Base-by-base conservation (phyloP, 495 filamentous ascomycete genomes). In the Aspergillus haitiensis region DNA sequence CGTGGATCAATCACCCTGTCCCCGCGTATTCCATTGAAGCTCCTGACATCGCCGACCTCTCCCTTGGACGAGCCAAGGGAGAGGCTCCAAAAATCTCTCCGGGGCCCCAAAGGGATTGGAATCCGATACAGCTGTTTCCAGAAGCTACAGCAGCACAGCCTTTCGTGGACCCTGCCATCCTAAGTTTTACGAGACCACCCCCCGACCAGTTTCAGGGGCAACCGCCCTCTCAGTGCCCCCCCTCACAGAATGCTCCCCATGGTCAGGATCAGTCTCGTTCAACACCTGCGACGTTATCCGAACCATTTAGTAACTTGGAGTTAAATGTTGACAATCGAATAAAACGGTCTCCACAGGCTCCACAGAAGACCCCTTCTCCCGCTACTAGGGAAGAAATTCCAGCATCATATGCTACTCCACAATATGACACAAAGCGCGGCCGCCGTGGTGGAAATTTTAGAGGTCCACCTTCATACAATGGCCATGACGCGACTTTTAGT, bases 131-230 rank as follows among this genome's bases (percentile, higher is more conserved):
- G 6, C 49, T 44, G n/a, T 47, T 54, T 2, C 37, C 63, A 8
- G 57, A 59, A 45, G 32, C 62, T 5, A 49, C 69, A 35, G 33
- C 62, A 15, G 60, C 64, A 37, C 69, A 76, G 55, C 61, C 63
- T 3, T 80, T 85, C 49, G 70, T 82, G n/a, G 83, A 86, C 54
- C 83, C 83, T 1, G 83, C 83, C 5, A 86, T 83, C 42, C 36
- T 82, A 42, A 81, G 77, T 62, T 78, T 73, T 61, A 69, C 74
- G 8, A 76, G 75, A 61, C 63, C 70, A 9, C 59, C 74, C 32
- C 45, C 57, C 10, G 59, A 58, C 18, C 61, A 56, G 56, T 44
- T 56, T 32, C 56, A 44, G 21, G 21, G 21, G 21, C 21, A 27
- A 27, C 21, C 3, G 1, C 21, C 34, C 16, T 12, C 58, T 21